Evolutionary conservation across 1,139 yeast genomes (phyloP).

Genomic region (Candida frijolesensis): DNA sequence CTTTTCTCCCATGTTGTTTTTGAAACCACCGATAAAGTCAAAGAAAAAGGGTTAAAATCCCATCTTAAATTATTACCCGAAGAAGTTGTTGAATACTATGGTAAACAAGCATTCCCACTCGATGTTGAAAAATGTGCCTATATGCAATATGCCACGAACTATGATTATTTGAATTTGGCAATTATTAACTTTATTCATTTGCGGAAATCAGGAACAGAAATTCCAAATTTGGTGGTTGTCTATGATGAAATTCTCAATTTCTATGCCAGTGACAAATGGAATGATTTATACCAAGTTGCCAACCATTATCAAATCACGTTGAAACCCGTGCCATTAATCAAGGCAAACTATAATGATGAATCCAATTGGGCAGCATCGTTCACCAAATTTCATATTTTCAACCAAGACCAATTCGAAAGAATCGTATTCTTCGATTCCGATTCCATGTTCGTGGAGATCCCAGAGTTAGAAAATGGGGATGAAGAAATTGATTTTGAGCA

Average conservation of each 20-base stretch:
- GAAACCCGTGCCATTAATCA: slow-evolving; percentile 22
- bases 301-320: slow-evolving; percentile 22
- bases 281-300: slow-evolving; percentile 16
- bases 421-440: slow-evolving; percentile 48
- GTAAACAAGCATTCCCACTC: slow-evolving; percentile 8
- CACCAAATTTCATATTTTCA: slow-evolving; percentile 57
- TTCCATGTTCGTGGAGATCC: slow-evolving; percentile 30
- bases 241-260: slow-evolving; percentile 23
- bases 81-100: slow-evolving; percentile 22
- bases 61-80: slow-evolving; percentile 27
- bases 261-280: slow-evolving; percentile 18
- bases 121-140: slow-evolving; percentile 26
- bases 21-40: slow-evolving; percentile 16
- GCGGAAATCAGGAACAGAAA: slow-evolving; percentile 22
- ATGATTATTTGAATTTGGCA: slow-evolving; percentile 36
- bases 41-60: slow-evolving; percentile 18
- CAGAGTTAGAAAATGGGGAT: background rate
- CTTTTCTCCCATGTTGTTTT: slow-evolving; percentile 19
- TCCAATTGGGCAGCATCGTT: slow-evolving; percentile 53
- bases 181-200: slow-evolving; percentile 31
- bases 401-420: slow-evolving; percentile 45
- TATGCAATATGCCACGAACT: slow-evolving; percentile 40
- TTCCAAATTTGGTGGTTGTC: slow-evolving; percentile 30
- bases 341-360: slow-evolving; percentile 19
- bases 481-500: slow-evolving; percentile 13